Evolutionary conservation across 257 asterid species (phyloP).

Genomic region (Cordia subcordata): DNA sequence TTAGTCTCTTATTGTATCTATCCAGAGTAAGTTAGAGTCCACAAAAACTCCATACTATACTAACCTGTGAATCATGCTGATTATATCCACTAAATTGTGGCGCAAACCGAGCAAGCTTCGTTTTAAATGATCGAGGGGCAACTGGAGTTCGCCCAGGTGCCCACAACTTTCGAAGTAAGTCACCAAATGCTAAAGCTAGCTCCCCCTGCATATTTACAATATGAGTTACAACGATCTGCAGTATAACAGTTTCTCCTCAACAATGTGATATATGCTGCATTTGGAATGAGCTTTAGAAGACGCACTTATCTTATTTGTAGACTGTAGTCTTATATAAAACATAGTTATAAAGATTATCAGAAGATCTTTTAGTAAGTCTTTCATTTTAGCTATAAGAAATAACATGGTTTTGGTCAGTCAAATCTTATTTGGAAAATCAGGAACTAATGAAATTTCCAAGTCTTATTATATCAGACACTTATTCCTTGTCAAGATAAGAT

Average conservation of each 20-base stretch:
- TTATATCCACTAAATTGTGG: slow-evolving; percentile 99
- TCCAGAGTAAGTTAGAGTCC: slow-evolving; percentile 9
- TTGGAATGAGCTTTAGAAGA: no score
- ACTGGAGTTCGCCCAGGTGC: slow-evolving; percentile 91
- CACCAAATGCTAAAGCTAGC: slow-evolving; percentile 99
- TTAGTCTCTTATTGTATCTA: no score
- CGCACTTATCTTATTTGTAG: no score
- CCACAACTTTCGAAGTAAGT: slow-evolving; percentile 93
- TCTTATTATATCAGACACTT: no score
- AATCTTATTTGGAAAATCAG: no score
- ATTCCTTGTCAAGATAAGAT: no score
- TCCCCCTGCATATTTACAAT: slow-evolving; percentile 69
- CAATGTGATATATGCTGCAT: background rate
- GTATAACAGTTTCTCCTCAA: background rate
- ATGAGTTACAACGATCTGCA: background rate
- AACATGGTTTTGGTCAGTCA: no score
- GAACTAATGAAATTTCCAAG: no score
- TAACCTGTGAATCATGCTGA: slow-evolving; percentile 99
- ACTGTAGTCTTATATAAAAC: no score
- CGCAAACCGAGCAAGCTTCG: slow-evolving; percentile 94
- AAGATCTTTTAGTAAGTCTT: no score
- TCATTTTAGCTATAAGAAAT: no score
- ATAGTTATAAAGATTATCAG: no score
- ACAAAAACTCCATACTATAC: slow-evolving; percentile 9
- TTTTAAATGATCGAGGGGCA: slow-evolving; percentile 88